Percentiles rank a stretch among this genome's conserved stretches.
Evolutionary conservation across 305 asterid genomes (phyloP).

Genomic region (Fraxinus ornus): DNA sequence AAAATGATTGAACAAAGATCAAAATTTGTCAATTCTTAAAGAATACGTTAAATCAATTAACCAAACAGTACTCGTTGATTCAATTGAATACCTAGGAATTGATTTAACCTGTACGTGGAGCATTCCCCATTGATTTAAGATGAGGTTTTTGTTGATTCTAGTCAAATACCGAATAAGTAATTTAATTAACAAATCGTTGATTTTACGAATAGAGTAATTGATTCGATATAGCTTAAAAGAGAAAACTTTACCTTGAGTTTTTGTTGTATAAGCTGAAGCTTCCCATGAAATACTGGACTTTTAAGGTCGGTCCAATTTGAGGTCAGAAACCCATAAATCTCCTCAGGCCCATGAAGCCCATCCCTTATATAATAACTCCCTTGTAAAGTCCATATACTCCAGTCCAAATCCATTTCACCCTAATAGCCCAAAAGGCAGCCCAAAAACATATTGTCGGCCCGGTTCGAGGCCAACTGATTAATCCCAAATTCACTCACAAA

Average conservation of each 20-base stretch:
- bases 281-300: conserved; percentile 35
- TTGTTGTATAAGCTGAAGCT: conserved; percentile 40
- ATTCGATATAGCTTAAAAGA: background rate
- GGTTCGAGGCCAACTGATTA: conserved; percentile 28
- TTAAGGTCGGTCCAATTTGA: conserved; percentile 38
- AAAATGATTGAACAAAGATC: no score
- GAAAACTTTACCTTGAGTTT: conserved; percentile 38
- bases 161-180: background rate
- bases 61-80: background rate
- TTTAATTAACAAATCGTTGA: background rate
- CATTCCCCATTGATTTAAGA: no score
- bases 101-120: no score
- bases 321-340: conserved; percentile 45
- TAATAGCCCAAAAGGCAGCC: conserved; percentile 36
- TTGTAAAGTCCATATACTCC: conserved; percentile 71
- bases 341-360: conserved; percentile 31
- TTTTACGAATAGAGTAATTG: no score
- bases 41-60: no score
- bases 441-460: conserved; percentile 41
- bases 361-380: conserved; percentile 50
- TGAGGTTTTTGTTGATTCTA: background rate
- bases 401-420: conserved; percentile 56
- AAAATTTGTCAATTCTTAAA: no score
- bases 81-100: background rate
- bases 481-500: conserved; percentile 68